phyloP scores from a whole-genome alignment of 164 flowering plant species.

The Aristolochia fimbriata region DNA sequence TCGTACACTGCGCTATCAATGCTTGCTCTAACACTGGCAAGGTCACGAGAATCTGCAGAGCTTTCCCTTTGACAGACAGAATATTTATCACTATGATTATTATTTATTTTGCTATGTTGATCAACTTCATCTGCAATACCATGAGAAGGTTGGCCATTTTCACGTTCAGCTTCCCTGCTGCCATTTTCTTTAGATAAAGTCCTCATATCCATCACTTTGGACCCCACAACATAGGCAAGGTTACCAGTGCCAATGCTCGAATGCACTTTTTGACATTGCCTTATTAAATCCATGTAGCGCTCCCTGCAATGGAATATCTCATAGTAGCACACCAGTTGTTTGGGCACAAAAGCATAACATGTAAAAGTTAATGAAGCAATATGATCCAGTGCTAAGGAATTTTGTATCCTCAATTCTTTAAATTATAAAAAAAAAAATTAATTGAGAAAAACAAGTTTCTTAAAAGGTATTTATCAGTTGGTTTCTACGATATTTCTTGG shows the following conservation, averaged over 20 bases:
- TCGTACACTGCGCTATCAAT: constrained; percentile 36
- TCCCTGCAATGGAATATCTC: constrained; percentile 41
- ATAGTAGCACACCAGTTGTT: not conserved
- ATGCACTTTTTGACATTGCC: constrained; percentile 74
- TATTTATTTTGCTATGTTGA: constrained; percentile 18
- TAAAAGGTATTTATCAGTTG: too few species aligned
- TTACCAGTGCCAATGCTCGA: constrained; percentile 83
- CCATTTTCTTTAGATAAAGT: constrained; percentile 39
- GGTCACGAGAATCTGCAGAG: constrained; percentile 49
- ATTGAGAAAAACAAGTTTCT: too few species aligned
- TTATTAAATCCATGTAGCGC: constrained; percentile 52
- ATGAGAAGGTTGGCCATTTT: constrained; percentile 28
- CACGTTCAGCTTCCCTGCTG: constrained; percentile 25
- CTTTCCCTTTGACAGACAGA: constrained; percentile 28
- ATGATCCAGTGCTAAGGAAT: too few species aligned
- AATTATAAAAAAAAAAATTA: too few species aligned
- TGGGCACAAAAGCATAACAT: too few species aligned
- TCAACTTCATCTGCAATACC: constrained; percentile 22
- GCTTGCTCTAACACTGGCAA: constrained; percentile 43
- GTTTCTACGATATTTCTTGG: too few species aligned
- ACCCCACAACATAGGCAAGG: constrained; percentile 76
- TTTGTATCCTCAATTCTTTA: too few species aligned
- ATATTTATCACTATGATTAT: constrained; percentile 31
- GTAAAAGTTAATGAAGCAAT: too few species aligned
- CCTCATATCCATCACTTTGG: constrained; percentile 86